These are phyloP conservation scores for Umbelopsis vinacea DNA, from an alignment of 192 early-diverging fungal species.

Conservation along the genomic window DNA sequence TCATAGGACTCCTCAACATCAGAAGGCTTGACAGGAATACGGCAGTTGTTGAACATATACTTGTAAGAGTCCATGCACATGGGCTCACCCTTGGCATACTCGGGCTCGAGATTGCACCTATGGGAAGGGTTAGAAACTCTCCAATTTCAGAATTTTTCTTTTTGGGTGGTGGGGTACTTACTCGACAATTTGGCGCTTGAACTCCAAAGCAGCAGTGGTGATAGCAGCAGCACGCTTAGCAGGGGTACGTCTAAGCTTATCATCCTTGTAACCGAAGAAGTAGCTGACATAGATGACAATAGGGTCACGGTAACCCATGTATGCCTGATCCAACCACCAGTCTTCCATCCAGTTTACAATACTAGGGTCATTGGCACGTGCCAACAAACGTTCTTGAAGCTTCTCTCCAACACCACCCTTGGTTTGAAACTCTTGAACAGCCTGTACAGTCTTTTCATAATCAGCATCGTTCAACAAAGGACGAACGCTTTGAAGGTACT, in stretches of 20 bases:
- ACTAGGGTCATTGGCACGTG: slow-evolving; percentile 71
- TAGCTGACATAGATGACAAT: slow-evolving; percentile 97
- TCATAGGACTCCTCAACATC: slow-evolving; percentile 80
- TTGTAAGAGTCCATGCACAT: slow-evolving; percentile 92
- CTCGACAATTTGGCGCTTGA: slow-evolving; percentile 78
- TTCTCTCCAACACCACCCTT: slow-evolving; percentile 81
- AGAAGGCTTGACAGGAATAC: slow-evolving; percentile 84
- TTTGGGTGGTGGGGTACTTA: slow-evolving; percentile 33
- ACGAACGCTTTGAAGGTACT: slow-evolving; percentile 81
- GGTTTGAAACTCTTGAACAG: slow-evolving; percentile 78
- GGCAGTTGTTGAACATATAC: slow-evolving; percentile 96
- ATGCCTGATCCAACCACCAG: slow-evolving; percentile 98
- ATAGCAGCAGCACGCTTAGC: slow-evolving; percentile 89
- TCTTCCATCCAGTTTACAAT: slow-evolving; percentile 91
- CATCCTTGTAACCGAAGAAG: slow-evolving; percentile 94
- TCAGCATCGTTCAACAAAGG: slow-evolving; percentile 75
- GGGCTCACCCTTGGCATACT: slow-evolving; percentile 76
- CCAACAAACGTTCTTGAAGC: slow-evolving; percentile 85
- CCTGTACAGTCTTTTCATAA: slow-evolving; percentile 65
- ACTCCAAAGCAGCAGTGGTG: slow-evolving; percentile 87
- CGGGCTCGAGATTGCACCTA: slow-evolving; percentile 79
- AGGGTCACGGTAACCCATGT: slow-evolving; percentile 94
- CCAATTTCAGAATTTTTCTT: too few relatives aligned
- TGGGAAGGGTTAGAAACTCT: background rate
- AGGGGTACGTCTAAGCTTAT: slow-evolving; percentile 75